Percentiles rank a stretch among this genome's conserved stretches.
phyloP scores from a whole-genome alignment of 805 yeast genomes.

The Yarrowia porcina region DNA sequence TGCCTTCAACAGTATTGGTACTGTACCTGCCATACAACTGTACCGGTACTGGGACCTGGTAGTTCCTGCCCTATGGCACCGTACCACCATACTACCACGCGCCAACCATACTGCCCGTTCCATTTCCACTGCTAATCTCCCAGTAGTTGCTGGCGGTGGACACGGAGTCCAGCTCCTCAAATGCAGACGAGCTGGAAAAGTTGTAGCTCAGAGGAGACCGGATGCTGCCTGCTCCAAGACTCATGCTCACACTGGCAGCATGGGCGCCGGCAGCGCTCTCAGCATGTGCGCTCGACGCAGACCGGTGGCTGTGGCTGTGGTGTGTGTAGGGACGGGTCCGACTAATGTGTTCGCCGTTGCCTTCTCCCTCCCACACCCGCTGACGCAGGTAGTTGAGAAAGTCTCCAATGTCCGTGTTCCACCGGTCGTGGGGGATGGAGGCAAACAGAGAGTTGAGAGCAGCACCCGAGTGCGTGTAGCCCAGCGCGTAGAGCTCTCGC shows the following conservation, averaged over 20 bases:
- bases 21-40: too few relatives aligned
- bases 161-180: constrained; percentile 16
- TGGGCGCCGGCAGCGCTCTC: not conserved
- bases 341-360: constrained; percentile 13
- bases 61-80: too few relatives aligned
- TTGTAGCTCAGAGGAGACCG: constrained; percentile 24
- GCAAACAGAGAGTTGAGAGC: constrained; percentile 25
- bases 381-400: constrained; percentile 20
- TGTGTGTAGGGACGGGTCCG: constrained; percentile 19
- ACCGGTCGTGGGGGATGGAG: constrained; percentile 13
- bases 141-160: constrained; percentile 18
- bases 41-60: too few relatives aligned
- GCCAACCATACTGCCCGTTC: constrained; percentile 20
- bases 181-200: constrained; percentile 18
- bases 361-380: constrained; percentile 19
- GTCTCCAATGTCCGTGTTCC: constrained; percentile 24
- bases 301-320: not conserved
- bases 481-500: constrained; percentile 16
- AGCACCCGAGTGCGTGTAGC: constrained; percentile 17
- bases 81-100: too few relatives aligned
- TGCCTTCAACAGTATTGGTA: too few relatives aligned
- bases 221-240: constrained; percentile 6
- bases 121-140: constrained; percentile 18
- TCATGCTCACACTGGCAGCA: not conserved
- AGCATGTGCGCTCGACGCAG: not conserved